Base-by-base conservation (phyloP, 2,329 filamentous ascomycete species). In the Colletotrichum chlorophyti region DNA sequence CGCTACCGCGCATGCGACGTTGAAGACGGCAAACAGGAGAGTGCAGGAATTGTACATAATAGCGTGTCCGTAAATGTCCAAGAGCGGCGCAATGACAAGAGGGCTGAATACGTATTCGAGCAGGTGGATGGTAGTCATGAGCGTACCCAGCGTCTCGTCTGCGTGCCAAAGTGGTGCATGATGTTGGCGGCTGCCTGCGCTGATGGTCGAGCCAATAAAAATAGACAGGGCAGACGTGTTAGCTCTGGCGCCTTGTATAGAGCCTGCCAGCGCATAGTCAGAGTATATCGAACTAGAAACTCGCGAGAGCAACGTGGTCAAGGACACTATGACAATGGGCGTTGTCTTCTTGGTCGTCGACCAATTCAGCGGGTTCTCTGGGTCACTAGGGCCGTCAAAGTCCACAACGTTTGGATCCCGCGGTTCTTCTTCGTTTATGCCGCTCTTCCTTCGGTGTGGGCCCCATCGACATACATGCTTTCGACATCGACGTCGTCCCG, bases 321-420 rank as follows among this genome's bases (percentile, higher is more conserved):
- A 70, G 26, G 71, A 67, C 6, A 74, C 74, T 5, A 79, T 65
- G 35, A 83, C 71, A 3, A 83, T 80, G 17, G 79, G 79, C 2
- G 72, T 70, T 85, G 84, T 88, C 69, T 87, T 88, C 66, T 77
- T 80, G 21, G 68, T 71, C 24, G 70, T 72, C 0, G 75, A 59
- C 85, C 86, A 89, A 69, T 87, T 86, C 68, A 77, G 77, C 5
- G 80, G 80, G 63, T 82, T 81, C 34, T 74, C 70, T 2, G 73
- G 73, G 65, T 83, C 80, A 48, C 85, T 74, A 3, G 83, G 79
- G 0, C 81, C 83, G 31, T 80, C 72, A 82, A 85, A 81, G 4
- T 68, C 67, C 21, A 81, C 75, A 19, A 80, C 66, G 40, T 79
- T 73, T 34, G 37, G 27, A 21, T 51, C 48, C 17, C 3, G 37